phyloP scores from a whole-genome alignment of 371 early-diverging fungal species.

The Dichotomocladium elegans region DNA sequence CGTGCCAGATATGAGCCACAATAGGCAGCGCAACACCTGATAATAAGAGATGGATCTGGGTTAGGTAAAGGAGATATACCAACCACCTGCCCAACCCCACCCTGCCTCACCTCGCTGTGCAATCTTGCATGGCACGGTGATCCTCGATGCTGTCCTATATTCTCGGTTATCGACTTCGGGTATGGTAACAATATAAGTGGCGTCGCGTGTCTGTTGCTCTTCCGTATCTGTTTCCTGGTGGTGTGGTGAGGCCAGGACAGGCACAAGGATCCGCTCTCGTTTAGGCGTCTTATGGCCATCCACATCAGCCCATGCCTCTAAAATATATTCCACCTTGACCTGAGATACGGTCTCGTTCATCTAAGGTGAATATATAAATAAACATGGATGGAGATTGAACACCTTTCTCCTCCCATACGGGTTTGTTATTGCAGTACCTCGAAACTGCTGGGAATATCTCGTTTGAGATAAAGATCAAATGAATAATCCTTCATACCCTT shows the following conservation, averaged over 20 bases:
- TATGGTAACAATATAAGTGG: not conserved
- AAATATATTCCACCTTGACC: not conserved
- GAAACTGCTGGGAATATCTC: slow-evolving; percentile 5
- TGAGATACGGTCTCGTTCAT: not conserved
- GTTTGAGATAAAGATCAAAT: slow-evolving; percentile 1
- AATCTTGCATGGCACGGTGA: slow-evolving; percentile 7
- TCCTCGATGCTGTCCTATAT: slow-evolving; percentile 3
- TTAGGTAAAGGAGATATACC: no score
- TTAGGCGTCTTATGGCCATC: no score
- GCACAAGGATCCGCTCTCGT: not conserved
- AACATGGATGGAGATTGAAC: not conserved
- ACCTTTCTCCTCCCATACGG: not conserved
- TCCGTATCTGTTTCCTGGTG: not conserved
- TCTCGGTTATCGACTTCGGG: not conserved
- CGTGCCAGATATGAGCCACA: slow-evolving; percentile 11
- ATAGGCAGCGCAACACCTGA: slow-evolving; percentile 1
- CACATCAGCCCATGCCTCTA: no score
- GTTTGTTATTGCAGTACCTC: not conserved
- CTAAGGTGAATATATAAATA: not conserved
- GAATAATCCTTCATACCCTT: not conserved
- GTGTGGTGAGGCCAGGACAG: not conserved
- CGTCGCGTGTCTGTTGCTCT: slow-evolving; percentile 1
- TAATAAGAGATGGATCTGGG: no score
- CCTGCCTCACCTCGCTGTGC: slow-evolving; percentile 2
- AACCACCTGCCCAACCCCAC: no score